These are phyloP conservation scores for Marasmius fiardii DNA, from an alignment of 1,284 basidiomycete species.

Conservation along the genomic window DNA sequence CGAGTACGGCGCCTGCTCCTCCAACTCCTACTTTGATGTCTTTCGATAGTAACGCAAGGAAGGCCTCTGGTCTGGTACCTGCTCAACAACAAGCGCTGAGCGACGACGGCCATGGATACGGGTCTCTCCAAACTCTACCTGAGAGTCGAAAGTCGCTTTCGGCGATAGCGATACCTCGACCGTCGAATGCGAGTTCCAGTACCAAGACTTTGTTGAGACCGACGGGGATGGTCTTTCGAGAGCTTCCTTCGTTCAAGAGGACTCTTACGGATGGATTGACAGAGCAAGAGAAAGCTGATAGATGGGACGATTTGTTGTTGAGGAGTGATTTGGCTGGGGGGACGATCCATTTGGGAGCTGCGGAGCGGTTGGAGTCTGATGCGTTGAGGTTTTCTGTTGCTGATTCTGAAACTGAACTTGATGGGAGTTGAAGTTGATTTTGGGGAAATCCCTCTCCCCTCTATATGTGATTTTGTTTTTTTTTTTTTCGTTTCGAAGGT, in stretches of 20 bases:
- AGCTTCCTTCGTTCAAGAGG: conserved; percentile 26
- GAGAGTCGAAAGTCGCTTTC: neutral
- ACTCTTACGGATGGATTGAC: conserved; percentile 36
- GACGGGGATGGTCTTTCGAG: conserved; percentile 47
- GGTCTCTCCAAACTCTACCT: neutral
- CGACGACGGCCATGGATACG: neutral
- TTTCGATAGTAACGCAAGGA: neutral
- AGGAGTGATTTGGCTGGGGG: conserved; percentile 65
- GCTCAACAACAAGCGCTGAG: neutral
- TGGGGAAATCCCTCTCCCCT: too few relatives aligned
- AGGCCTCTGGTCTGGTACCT: neutral
- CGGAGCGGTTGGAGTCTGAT: conserved; percentile 10
- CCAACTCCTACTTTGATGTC: neutral
- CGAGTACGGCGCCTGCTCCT: neutral
- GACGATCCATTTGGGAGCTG: conserved; percentile 48
- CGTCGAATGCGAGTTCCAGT: neutral
- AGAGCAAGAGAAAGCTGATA: conserved; percentile 64
- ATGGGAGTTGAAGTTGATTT: too few relatives aligned
- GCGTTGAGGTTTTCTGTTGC: conserved; percentile 9
- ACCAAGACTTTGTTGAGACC: neutral
- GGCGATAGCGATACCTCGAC: neutral
- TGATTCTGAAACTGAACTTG: neutral
- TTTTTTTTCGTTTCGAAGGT: too few relatives aligned
- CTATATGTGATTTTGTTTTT: too few relatives aligned
- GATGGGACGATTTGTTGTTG: conserved; percentile 65